Conservation (phyloP, 441 rosid species). For the Erodium moschatum region DNA sequence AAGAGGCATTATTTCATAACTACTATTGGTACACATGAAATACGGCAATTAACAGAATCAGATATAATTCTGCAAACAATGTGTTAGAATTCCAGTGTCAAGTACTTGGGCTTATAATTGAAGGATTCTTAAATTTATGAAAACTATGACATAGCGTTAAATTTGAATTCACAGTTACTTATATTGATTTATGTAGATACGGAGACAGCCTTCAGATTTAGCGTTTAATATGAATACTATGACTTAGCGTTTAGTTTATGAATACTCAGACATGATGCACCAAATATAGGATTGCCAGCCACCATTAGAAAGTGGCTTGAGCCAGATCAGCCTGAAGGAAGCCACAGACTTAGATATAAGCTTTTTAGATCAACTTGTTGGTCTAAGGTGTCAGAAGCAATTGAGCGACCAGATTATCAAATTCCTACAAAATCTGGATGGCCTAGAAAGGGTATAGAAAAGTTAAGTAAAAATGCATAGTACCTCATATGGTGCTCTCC, state of each 20-base stretch:
- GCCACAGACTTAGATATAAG: not conserved
- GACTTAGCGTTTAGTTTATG: no score
- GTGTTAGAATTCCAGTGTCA: not conserved
- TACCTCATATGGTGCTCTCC: conserved; percentile 46
- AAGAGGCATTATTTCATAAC: not conserved
- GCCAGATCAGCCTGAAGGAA: not conserved
- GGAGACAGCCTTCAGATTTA: not conserved
- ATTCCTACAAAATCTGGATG: not conserved
- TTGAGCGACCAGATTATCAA: not conserved
- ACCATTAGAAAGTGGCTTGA: not conserved
- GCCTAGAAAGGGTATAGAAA: not conserved
- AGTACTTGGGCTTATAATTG: not conserved
- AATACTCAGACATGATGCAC: not conserved
- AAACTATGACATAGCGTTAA: not conserved
- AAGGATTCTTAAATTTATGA: conserved; percentile 1
- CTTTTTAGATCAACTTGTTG: not conserved
- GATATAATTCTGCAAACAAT: not conserved
- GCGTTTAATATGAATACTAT: no score
- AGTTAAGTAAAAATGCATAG: not conserved
- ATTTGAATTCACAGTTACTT: not conserved
- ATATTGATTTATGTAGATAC: not conserved
- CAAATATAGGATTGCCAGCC: not conserved
- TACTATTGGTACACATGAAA: not conserved
- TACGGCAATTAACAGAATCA: not conserved
- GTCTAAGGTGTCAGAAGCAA: not conserved